A percentile compares a stretch with the other conserved stretches of the same genome.
Evolutionary conservation across 495 filamentous ascomycete species (phyloP).

Genomic region (Trichodelitschia bisporula): DNA sequence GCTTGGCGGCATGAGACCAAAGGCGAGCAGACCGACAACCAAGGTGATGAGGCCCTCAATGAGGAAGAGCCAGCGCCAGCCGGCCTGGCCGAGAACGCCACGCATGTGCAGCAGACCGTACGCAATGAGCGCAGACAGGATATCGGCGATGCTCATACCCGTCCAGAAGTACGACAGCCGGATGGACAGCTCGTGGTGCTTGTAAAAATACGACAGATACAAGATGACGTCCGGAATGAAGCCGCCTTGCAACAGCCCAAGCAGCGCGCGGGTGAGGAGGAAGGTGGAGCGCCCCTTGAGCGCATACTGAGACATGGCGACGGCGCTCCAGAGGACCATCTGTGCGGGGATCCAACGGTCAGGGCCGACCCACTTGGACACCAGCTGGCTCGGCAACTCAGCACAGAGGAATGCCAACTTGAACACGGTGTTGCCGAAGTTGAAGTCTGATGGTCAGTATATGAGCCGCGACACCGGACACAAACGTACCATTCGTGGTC

Average conservation of each 20-base stretch:
- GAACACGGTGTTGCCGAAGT: conserved; percentile 11
- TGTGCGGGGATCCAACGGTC: conserved; percentile 10
- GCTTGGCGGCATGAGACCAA: conserved; percentile 42
- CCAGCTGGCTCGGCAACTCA: conserved; percentile 9
- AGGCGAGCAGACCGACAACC: conserved; percentile 36
- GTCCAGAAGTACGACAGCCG: conserved; percentile 49
- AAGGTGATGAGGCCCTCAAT: conserved; percentile 31
- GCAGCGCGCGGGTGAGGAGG: conserved; percentile 4
- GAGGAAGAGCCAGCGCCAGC: conserved; percentile 52
- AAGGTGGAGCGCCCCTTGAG: conserved; percentile 5
- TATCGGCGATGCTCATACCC: conserved; percentile 36
- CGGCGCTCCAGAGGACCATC: conserved; percentile 8
- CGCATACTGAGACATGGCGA: conserved; percentile 6
- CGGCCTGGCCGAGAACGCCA: conserved; percentile 28
- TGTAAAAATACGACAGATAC: conserved; percentile 60
- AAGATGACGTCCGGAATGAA: conserved; percentile 26
- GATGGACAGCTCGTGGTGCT: conserved; percentile 37
- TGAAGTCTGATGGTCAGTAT: conserved; percentile 5
- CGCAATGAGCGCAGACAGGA: conserved; percentile 43
- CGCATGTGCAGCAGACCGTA: conserved; percentile 47
- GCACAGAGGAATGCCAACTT: conserved; percentile 8
- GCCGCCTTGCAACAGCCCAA: conserved; percentile 9
- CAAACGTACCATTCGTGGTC: conserved; percentile 8
- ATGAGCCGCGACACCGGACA: background rate
- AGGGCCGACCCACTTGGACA: conserved; percentile 9